phyloP scores from a whole-genome alignment of 257 asterid genomes.

The Salvia miltiorrhiza region DNA sequence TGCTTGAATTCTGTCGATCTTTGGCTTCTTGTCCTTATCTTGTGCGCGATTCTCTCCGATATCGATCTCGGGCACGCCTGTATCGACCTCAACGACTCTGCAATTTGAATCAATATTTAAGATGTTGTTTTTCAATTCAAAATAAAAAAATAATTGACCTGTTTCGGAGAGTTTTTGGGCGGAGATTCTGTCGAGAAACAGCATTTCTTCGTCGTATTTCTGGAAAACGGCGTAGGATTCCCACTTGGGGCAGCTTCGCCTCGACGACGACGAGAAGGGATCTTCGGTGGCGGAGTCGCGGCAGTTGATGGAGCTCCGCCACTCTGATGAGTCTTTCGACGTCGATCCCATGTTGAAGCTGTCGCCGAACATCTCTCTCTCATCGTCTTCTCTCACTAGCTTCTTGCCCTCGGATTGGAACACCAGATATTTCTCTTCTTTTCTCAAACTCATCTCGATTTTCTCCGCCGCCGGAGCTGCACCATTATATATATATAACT shows the following conservation, averaged over 20 bases:
- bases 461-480: slow-evolving; percentile 11
- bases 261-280: slow-evolving; percentile 79
- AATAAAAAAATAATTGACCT: too few species aligned
- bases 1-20: slow-evolving; percentile 37
- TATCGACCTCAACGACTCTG: slow-evolving; percentile 80
- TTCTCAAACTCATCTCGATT: slow-evolving; percentile 26
- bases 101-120: background rate
- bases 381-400: slow-evolving; percentile 43
- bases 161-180: slow-evolving; percentile 87
- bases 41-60: slow-evolving; percentile 66
- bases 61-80: slow-evolving; percentile 83
- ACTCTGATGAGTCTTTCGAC: slow-evolving; percentile 82
- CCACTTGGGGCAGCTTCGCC: slow-evolving; percentile 95
- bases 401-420: slow-evolving; percentile 59
- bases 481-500: too few species aligned
- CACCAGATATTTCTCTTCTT: slow-evolving; percentile 48
- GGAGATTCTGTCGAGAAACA: slow-evolving; percentile 70
- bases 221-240: slow-evolving; percentile 89
- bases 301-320: slow-evolving; percentile 77
- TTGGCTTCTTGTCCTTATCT: slow-evolving; percentile 34
- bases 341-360: slow-evolving; percentile 79
- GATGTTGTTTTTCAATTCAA: too few species aligned
- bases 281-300: slow-evolving; percentile 69
- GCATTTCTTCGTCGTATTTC: slow-evolving; percentile 90
- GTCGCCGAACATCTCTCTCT: slow-evolving; percentile 58